A percentile compares a stretch with the other conserved stretches of the same genome.
Evolutionary conservation across 2,329 filamentous ascomycete genomes (phyloP).

Genomic region (Phaeomoniella chlamydospora): DNA sequence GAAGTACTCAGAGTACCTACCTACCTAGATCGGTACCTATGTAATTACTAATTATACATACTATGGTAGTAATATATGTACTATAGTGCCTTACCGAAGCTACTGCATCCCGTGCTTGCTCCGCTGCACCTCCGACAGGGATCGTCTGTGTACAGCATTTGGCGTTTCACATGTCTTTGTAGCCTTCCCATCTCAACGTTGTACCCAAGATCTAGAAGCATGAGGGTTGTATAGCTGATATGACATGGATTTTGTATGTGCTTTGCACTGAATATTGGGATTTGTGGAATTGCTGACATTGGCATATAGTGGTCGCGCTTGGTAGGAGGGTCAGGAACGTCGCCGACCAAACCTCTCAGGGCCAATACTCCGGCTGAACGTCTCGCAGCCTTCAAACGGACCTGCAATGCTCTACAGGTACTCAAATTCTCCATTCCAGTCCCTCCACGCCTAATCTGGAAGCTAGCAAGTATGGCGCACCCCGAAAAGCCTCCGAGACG

Average conservation of each 20-base stretch:
- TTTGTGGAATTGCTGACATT: slow-evolving; percentile 1
- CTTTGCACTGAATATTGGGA: not conserved
- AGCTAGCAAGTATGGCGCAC: slow-evolving; percentile 46
- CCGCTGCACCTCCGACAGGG: too few relatives aligned
- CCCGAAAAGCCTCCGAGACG: slow-evolving; percentile 33
- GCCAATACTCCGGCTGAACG: slow-evolving; percentile 44
- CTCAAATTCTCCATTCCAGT: slow-evolving; percentile 2
- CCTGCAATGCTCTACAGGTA: slow-evolving; percentile 45
- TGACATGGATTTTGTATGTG: slow-evolving; percentile 31
- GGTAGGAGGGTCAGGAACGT: slow-evolving; percentile 38
- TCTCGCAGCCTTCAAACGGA: slow-evolving; percentile 45
- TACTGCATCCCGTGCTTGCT: too few relatives aligned
- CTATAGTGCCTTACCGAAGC: too few relatives aligned
- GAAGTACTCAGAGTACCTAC: too few relatives aligned
- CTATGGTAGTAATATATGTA: too few relatives aligned
- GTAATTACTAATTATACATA: too few relatives aligned
- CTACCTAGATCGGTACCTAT: too few relatives aligned
- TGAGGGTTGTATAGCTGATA: too few relatives aligned
- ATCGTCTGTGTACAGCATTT: too few relatives aligned
- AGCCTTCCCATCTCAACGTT: too few relatives aligned
- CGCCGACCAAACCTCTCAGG: slow-evolving; percentile 31
- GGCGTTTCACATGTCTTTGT: too few relatives aligned
- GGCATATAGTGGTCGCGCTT: slow-evolving; percentile 43
- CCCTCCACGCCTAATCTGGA: not conserved
- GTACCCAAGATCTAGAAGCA: too few relatives aligned